Base-by-base conservation (phyloP, 2,329 filamentous ascomycete species). In the Colletotrichum truncatum region DNA sequence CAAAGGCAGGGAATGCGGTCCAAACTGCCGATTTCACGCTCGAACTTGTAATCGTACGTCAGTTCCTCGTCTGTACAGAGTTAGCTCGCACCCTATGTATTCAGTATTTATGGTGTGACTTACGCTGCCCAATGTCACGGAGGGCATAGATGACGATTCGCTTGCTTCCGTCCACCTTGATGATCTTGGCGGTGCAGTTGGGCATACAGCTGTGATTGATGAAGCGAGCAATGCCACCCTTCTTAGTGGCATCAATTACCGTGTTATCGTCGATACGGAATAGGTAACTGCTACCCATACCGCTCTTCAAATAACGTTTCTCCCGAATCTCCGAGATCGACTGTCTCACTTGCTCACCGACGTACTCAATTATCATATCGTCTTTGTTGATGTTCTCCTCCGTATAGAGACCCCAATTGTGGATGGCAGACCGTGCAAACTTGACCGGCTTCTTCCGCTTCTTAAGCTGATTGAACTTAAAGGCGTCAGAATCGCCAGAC, bases 331-430 rank as follows among this genome's bases (percentile, higher is more conserved):
- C 96, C n/a, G 96, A 94, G 66, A 99, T 96, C 74, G 97, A 93
- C 79, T 99, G 96, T 62, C 96, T 89, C 36, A 99, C 94, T 78
- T 97, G 96, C 81, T 99, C 96, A 66, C 96, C 96, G 10, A 99
- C 96, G 76, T 99, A 99, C 81, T 99, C 96, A 74, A 99, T 99
- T 76, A 99, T 99, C 94, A 99, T 98, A 79, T 99, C 96, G 77
- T 97, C 97, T 76, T 95, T 94, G 66, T 92, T 88, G 69, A 99
- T 99, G 75, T 97, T 96, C 80, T 99, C 96, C 85, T 98, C 95
- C 4, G 96, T 94, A 75, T 99, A 99, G 26, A 99, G 82, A 26
- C 96, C 96, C 96, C 96, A 99, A 73, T 98, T 98, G 80, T 99
- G 96, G 72, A 99, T 99, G 46, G 96, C 96, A 55, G 96, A 99